Evolutionary conservation across 768 basidiomycete genomes (phyloP).

Genomic region (Porphyrellus cyaneotinctus): DNA sequence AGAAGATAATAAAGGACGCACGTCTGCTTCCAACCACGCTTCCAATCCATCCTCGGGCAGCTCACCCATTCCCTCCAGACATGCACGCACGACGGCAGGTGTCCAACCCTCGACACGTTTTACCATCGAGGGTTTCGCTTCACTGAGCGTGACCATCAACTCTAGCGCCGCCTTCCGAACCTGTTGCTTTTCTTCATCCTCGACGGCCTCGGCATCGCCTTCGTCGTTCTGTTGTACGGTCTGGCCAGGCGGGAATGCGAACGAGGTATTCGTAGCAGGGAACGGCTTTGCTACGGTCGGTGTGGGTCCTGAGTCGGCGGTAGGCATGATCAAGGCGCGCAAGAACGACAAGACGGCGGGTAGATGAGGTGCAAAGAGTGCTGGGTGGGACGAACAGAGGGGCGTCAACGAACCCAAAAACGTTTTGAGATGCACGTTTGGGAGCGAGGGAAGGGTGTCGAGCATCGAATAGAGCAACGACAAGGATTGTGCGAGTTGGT

Average conservation of each 20-base stretch:
- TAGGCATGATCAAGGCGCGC: constrained; percentile 65
- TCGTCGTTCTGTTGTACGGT: constrained; percentile 29
- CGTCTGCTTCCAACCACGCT: constrained; percentile 72
- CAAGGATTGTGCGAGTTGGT: constrained; percentile 58
- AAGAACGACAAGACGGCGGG: constrained; percentile 64
- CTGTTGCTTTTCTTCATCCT: constrained; percentile 64
- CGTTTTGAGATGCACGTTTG: constrained; percentile 50
- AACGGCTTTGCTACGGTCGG: constrained; percentile 49
- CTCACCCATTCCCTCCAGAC: constrained; percentile 80
- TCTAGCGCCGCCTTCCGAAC: constrained; percentile 73
- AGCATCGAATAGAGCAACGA: constrained; percentile 68
- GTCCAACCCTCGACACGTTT: constrained; percentile 68
- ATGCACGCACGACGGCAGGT: constrained; percentile 63
- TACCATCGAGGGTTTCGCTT: constrained; percentile 69
- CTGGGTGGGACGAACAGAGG: constrained; percentile 61
- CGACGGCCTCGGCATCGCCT: constrained; percentile 37
- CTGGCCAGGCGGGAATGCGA: constrained; percentile 38
- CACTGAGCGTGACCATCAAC: constrained; percentile 77
- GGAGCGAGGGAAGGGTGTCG: constrained; percentile 63
- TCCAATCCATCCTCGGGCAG: constrained; percentile 58
- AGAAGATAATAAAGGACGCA: constrained; percentile 41
- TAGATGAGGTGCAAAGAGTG: constrained; percentile 73
- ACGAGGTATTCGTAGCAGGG: constrained; percentile 32
- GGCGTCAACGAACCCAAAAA: constrained; percentile 71
- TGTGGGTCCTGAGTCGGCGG: constrained; percentile 49